Percentiles rank a stretch among this genome's conserved stretches.
Conservation (phyloP, 1,284 basidiomycete genomes). For the Naganishia sp. region DNA sequence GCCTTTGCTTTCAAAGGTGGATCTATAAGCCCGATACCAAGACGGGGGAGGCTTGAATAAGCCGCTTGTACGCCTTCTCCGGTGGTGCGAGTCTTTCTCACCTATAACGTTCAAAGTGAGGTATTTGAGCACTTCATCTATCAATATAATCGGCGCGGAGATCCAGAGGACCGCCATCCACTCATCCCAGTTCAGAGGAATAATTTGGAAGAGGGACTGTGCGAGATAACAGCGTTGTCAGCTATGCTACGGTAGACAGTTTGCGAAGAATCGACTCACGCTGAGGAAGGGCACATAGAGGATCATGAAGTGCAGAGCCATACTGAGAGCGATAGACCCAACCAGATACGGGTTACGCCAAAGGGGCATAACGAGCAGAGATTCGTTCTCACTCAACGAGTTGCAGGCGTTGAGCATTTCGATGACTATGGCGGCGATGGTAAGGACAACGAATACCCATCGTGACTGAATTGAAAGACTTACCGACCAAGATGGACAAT, state of each 20-base stretch:
- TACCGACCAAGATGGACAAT: slow-evolving; percentile 85
- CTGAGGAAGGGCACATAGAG: slow-evolving; percentile 94
- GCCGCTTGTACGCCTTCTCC: slow-evolving; percentile 14
- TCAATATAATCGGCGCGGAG: slow-evolving; percentile 81
- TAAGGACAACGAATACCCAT: not conserved
- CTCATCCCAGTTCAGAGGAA: slow-evolving; percentile 84
- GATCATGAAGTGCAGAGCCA: slow-evolving; percentile 90
- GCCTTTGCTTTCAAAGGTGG: slow-evolving; percentile 40
- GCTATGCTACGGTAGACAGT: not conserved
- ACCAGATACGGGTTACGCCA: slow-evolving; percentile 95
- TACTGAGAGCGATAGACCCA: slow-evolving; percentile 80
- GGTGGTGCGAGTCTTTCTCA: slow-evolving; percentile 34
- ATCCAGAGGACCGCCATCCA: slow-evolving; percentile 93
- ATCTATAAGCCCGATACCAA: slow-evolving; percentile 33
- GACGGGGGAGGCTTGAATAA: slow-evolving; percentile 14
- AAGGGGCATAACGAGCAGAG: slow-evolving; percentile 78
- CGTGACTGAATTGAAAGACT: slow-evolving; percentile 3
- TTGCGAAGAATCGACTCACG: slow-evolving; percentile 57
- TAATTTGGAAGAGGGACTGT: slow-evolving; percentile 85
- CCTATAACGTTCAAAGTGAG: slow-evolving; percentile 63
- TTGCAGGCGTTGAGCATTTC: slow-evolving; percentile 99
- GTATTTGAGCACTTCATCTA: slow-evolving; percentile 90
- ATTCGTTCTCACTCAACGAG: slow-evolving; percentile 97
- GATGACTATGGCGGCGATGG: slow-evolving; percentile 57
- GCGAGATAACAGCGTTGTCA: slow-evolving; percentile 15